Conservation (phyloP, 768 basidiomycete genomes). For the Leccinum imitatum region DNA sequence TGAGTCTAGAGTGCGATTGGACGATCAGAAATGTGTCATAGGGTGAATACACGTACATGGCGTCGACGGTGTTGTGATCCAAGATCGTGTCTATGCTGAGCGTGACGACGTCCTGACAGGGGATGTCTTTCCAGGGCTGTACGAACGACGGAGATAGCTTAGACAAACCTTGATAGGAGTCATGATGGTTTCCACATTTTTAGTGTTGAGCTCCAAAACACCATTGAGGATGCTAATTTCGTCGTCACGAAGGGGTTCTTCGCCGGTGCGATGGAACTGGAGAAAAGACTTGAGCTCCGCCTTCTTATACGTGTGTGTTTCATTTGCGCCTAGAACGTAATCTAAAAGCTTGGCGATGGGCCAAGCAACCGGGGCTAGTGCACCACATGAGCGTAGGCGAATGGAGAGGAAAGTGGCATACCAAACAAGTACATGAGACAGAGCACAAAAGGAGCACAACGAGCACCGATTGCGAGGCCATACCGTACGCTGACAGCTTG, state of each 20-base stretch:
- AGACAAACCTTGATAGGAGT: slow-evolving; percentile 63
- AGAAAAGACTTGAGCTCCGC: slow-evolving; percentile 78
- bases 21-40: slow-evolving; percentile 3
- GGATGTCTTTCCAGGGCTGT: background rate
- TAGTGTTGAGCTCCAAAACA: slow-evolving; percentile 73
- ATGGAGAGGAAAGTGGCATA: slow-evolving; percentile 12
- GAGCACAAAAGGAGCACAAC: slow-evolving; percentile 73
- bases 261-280: slow-evolving; percentile 74
- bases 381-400: no score
- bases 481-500: slow-evolving; percentile 78
- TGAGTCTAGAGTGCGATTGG: slow-evolving; percentile 41
- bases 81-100: slow-evolving; percentile 76
- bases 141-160: background rate
- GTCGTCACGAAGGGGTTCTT: slow-evolving; percentile 74
- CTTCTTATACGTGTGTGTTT: slow-evolving; percentile 77
- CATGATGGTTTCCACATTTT: slow-evolving; percentile 78
- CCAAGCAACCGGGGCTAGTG: slow-evolving; percentile 72
- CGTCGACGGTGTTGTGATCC: slow-evolving; percentile 76
- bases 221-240: slow-evolving; percentile 82
- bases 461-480: slow-evolving; percentile 78
- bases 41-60: slow-evolving; percentile 49
- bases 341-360: slow-evolving; percentile 75
- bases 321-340: slow-evolving; percentile 70
- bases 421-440: slow-evolving; percentile 66
- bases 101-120: slow-evolving; percentile 71